Evolutionary conservation across 768 basidiomycete genomes (phyloP), one percentile per base, ranked within the genome.

Genomic region (Phallus indusiatus): DNA sequence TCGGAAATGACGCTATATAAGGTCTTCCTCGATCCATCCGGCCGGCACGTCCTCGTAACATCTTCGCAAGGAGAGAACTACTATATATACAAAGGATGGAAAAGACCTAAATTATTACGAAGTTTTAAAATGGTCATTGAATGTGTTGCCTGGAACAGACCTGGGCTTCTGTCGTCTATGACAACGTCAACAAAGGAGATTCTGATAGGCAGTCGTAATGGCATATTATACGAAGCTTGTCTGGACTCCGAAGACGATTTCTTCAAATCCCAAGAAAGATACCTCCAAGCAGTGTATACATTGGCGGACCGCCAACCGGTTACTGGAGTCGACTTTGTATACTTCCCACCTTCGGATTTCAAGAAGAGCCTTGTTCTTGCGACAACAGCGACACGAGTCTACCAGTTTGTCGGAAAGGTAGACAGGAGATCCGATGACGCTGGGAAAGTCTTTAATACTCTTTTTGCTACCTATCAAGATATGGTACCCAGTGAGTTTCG

Each of bases 1-100:
- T 73, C 77, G n/a, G 88, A 92, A 61, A 81, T 90, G 76, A 76
- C 79, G 8, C 83, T 97, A 51, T 74, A 86, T 75, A 87, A 87
- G 67, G 72, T 97, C 55, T 97, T 94, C 73, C 81, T 90, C 68
- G 94, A 98, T 70, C 94, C 94, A 14, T 88, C 93, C 0, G 94
- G 94, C 4, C 79, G 89, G 35, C 96, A 98, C 73, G 81, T 95
- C 53, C 72, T 98, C 47, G 78, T 95, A 55, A 90, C 91, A 0
- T 94, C 93, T 9, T 76, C 75, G 12, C 84, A 91, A 66, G 93
- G 93, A 54, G 94, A 99, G 68, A 94, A 91, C 62, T 97, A 90
- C 85, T 97, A 98, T 68, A 74, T 94, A 3, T 93, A 83, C 66
- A 78, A 81, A 55, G 78, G 81, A 9, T 87, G 86, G 82, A 88